These are phyloP conservation scores for Eucalyptus marginata DNA, from an alignment of 345 rosid genomes.

Conservation along the genomic window DNA sequence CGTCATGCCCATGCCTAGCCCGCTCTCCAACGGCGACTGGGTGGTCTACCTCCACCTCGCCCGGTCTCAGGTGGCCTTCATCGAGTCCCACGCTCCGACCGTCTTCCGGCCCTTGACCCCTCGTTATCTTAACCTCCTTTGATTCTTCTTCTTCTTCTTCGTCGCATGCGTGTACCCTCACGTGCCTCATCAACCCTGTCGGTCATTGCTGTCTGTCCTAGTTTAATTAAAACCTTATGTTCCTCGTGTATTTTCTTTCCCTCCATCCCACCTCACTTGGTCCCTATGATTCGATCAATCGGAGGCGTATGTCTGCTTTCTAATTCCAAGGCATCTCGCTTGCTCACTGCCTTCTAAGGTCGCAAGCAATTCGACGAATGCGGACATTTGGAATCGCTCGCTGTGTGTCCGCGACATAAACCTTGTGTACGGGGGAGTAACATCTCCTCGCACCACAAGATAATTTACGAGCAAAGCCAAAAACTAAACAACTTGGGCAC, in stretches of 20 bases:
- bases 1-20: slow-evolving; percentile 60
- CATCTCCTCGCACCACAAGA: too few species aligned
- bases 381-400: too few species aligned
- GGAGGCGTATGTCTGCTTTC: too few species aligned
- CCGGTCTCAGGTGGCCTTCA: slow-evolving; percentile 4
- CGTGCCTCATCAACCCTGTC: background rate
- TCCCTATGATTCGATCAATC: too few species aligned
- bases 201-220: background rate
- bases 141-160: background rate
- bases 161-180: too few species aligned
- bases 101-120: slow-evolving; percentile 19
- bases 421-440: too few species aligned
- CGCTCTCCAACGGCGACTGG: slow-evolving; percentile 46
- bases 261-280: background rate
- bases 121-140: slow-evolving; percentile 1
- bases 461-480: too few species aligned
- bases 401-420: too few species aligned
- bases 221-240: background rate
- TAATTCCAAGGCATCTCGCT: too few species aligned
- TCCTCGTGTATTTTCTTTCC: background rate
- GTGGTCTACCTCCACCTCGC: slow-evolving; percentile 36
- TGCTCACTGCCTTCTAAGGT: too few species aligned
- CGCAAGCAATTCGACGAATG: too few species aligned
- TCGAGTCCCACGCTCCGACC: slow-evolving; percentile 14
- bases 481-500: too few species aligned